Evolutionary conservation across 176 grass and related monocot genomes (phyloP).

Genomic region (Poa pratensis): DNA sequence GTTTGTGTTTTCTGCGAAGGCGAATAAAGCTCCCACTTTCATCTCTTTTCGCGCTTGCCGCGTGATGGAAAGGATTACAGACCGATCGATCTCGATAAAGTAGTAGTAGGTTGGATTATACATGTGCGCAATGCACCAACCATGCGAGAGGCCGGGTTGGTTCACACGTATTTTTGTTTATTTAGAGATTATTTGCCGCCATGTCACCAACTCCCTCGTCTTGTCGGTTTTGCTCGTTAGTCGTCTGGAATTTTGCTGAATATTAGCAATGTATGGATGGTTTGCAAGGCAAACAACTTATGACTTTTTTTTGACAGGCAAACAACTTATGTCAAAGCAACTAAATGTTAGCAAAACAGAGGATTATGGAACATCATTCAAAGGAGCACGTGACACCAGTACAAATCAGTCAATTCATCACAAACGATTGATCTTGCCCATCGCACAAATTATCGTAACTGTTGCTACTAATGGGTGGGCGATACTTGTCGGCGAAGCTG

Average conservation of each 20-base stretch:
- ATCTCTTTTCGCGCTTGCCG: background rate
- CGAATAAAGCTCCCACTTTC: conserved; percentile 10
- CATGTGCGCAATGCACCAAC: conserved; percentile 16
- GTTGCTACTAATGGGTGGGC: too few species aligned
- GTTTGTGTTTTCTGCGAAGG: background rate
- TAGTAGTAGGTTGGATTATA: background rate
- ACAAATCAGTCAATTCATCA: too few species aligned
- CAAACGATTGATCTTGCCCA: too few species aligned
- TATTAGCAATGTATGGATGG: background rate
- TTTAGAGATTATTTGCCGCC: background rate
- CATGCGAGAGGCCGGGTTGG: background rate
- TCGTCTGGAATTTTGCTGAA: background rate
- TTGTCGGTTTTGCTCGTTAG: background rate
- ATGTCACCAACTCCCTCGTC: background rate
- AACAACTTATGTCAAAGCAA: background rate
- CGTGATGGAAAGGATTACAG: background rate
- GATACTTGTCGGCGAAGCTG: too few species aligned
- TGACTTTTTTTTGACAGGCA: too few species aligned
- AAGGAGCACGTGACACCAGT: too few species aligned
- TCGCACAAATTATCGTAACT: too few species aligned
- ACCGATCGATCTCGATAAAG: background rate
- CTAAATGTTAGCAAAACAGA: too few species aligned
- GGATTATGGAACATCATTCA: too few species aligned
- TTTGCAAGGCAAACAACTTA: background rate
- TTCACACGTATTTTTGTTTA: background rate